Evolutionary conservation across 208 protist species (phyloP), one percentile per base, ranked within the genome.

Genomic region (Crithidia thermophila): DNA sequence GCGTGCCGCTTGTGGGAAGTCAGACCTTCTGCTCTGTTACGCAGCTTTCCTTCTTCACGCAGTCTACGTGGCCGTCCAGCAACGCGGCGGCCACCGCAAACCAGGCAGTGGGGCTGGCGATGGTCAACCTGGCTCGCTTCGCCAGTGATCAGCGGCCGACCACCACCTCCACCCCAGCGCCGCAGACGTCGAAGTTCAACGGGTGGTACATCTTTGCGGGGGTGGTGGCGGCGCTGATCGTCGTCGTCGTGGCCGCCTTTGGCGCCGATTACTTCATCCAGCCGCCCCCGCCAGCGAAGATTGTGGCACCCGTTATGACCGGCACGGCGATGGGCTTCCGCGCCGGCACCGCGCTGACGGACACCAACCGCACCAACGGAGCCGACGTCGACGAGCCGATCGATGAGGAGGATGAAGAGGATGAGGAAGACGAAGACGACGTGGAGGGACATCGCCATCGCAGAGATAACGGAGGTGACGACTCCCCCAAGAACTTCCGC

Each of bases 231-330:
- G 60, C 68, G 9, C 43, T 89, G 45, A 70, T 78, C 20, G 61
- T 82, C 7, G 69, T 76, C 3, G 45, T 90, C 30, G 37, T 64
- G 3, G 68, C 50, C 13, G 77, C 78, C 61, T 85, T 78, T 46
- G 23, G 84, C 14, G 67, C 72, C 13, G 84, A 91, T 61, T 87
- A 86, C 71, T 51, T 88, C 31, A 75, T 90, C n/a, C 81, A 85
- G 46, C 84, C 82, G 2, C 63, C 81, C 7, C 79, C 77, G 8
- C 82, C 82, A 5, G 65, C 63, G 8, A 78, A 88, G 52, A 70
- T 56, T 16, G 30, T 84, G 8, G 75, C 64, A 20, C 76, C 81
- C 3, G 52, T 72, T 28, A 31, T 37, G 33, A 53, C 40, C 11
- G 30, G 60, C 4, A 33, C 20, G n/a, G 31, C 45, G 14, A 50